These are phyloP conservation scores for Isatis lusitanica DNA, from an alignment of 441 rosid genomes.

Conservation along the genomic window DNA sequence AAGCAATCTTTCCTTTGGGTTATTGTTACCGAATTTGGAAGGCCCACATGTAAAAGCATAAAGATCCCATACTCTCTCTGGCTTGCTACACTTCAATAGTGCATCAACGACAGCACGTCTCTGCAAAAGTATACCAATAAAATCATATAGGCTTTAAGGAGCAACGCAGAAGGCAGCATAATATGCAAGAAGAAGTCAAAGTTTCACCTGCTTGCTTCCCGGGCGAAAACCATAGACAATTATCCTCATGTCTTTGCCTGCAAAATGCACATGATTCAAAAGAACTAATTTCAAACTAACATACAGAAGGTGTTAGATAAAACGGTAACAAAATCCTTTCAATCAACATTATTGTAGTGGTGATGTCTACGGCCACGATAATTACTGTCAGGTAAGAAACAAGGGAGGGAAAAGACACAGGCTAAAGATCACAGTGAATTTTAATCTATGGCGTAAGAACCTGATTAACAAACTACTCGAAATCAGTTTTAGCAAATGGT, in stretches of 20 bases:
- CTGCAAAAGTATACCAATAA: conserved; percentile 43
- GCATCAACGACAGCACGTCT: conserved; percentile 78
- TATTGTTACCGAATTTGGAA: conserved; percentile 60
- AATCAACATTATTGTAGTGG: conserved; percentile 2
- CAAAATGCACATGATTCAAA: conserved; percentile 34
- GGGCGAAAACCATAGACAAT: conserved; percentile 94
- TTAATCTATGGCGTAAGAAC: neutral
- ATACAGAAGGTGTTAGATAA: conserved; percentile 7
- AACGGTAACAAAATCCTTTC: conserved; percentile 7
- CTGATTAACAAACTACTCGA: neutral
- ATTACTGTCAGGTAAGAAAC: conserved; percentile 4
- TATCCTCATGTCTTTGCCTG: conserved; percentile 98
- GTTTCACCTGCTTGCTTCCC: conserved; percentile 78
- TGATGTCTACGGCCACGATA: conserved; percentile 5
- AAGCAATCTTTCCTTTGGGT: conserved; percentile 86
- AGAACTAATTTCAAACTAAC: neutral
- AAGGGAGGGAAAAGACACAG: neutral
- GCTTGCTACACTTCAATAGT: conserved; percentile 58
- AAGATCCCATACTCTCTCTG: conserved; percentile 80
- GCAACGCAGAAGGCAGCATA: neutral
- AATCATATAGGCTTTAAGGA: conserved; percentile 15
- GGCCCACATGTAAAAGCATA: conserved; percentile 85
- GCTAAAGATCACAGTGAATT: neutral
- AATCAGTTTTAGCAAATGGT: conserved; percentile 5
- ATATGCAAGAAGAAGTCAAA: neutral